Conservation (phyloP, 441 rosid genomes). For the Gossypium davidsonii region DNA sequence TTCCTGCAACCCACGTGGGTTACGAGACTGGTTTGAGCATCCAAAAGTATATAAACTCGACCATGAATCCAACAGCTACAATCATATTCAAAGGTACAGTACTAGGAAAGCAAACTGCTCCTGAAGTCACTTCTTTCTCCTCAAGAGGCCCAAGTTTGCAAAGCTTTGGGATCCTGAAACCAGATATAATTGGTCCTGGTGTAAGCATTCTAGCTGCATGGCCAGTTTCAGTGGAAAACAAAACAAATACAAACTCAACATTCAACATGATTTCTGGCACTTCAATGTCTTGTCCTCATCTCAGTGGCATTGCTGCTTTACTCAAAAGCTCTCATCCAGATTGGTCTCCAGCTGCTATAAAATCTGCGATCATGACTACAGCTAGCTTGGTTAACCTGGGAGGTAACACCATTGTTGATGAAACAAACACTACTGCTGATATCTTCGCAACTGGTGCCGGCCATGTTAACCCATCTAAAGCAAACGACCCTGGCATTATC, state of each 20-base stretch:
- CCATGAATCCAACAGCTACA: slow-evolving; percentile 26
- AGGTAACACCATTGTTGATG: slow-evolving; percentile 31
- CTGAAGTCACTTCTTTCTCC: slow-evolving; percentile 42
- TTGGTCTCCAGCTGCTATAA: slow-evolving; percentile 39
- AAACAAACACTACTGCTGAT: slow-evolving; percentile 25
- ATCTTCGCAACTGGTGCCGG: slow-evolving; percentile 45
- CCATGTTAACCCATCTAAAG: slow-evolving; percentile 48
- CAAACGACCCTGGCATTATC: slow-evolving; percentile 44
- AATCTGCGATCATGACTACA: slow-evolving; percentile 37
- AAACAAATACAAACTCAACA: slow-evolving; percentile 22
- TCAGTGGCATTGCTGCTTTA: slow-evolving; percentile 30
- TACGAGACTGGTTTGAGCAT: slow-evolving; percentile 22
- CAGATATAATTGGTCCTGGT: slow-evolving; percentile 32
- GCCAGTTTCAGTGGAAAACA: slow-evolving; percentile 28
- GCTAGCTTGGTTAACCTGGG: slow-evolving; percentile 23
- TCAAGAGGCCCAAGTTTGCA: slow-evolving; percentile 40
- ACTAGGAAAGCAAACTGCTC: slow-evolving; percentile 32
- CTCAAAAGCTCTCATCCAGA: slow-evolving; percentile 32
- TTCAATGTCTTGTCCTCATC: slow-evolving; percentile 44
- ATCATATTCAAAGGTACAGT: slow-evolving; percentile 31
- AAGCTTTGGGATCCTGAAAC: slow-evolving; percentile 37
- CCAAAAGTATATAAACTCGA: slow-evolving; percentile 28
- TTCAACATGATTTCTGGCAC: slow-evolving; percentile 39
- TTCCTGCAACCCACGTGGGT: slow-evolving; percentile 35
- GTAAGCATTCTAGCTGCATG: slow-evolving; percentile 37